These are phyloP conservation scores for Lenzites betulinus DNA, from an alignment of 768 basidiomycete genomes.

Conservation along the genomic window DNA sequence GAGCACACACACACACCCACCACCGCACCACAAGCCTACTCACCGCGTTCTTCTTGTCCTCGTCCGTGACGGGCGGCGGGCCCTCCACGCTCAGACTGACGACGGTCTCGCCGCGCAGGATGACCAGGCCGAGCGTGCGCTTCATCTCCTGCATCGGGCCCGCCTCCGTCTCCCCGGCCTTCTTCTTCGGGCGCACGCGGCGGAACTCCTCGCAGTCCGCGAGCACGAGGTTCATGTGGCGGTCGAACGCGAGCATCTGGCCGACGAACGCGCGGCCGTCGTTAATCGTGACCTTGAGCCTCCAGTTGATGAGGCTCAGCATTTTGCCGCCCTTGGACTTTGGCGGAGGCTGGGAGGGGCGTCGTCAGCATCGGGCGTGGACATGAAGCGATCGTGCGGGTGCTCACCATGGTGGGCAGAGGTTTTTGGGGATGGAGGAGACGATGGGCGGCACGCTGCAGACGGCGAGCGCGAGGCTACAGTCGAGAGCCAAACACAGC, in stretches of 20 bases:
- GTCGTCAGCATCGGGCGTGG: neutral
- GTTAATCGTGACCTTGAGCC: conserved; percentile 95
- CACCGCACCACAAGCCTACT: conserved; percentile 30
- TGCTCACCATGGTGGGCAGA: conserved; percentile 56
- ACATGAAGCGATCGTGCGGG: neutral
- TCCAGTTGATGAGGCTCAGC: conserved; percentile 96
- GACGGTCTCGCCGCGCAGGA: conserved; percentile 93
- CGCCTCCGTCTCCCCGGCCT: conserved; percentile 72
- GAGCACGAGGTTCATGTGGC: conserved; percentile 98
- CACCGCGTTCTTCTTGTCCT: conserved; percentile 84
- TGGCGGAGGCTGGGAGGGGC: conserved; percentile 73
- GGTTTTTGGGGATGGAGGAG: conserved; percentile 26
- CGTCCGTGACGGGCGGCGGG: conserved; percentile 88
- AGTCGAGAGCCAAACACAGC: conserved; percentile 32
- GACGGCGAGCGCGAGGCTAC: conserved; percentile 21
- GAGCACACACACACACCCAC: conserved; percentile 23
- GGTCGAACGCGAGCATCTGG: conserved; percentile 99
- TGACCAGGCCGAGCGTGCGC: conserved; percentile 93
- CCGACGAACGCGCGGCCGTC: conserved; percentile 95
- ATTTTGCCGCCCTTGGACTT: conserved; percentile 99
- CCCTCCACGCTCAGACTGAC: conserved; percentile 95
- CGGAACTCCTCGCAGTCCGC: conserved; percentile 99
- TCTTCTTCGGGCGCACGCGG: conserved; percentile 89
- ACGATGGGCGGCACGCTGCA: conserved; percentile 28
- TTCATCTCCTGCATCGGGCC: conserved; percentile 92